Base-by-base conservation (phyloP, 2,329 filamentous ascomycete species). In the Pseudogymnoascus sp. region DNA sequence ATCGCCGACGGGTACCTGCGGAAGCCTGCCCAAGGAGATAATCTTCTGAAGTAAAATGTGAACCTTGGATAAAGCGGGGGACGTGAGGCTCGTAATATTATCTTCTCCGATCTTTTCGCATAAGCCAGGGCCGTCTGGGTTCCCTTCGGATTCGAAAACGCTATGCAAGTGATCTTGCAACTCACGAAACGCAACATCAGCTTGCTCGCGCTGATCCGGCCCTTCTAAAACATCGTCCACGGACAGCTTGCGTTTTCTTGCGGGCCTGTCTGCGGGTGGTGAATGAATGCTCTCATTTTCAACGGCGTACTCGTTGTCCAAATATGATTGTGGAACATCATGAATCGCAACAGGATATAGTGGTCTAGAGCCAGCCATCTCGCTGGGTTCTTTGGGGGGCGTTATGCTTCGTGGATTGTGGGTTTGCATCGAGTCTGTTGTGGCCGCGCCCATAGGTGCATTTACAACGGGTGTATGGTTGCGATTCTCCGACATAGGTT, bases 181-280 rank as follows among this genome's bases (percentile, higher is more conserved):
- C 60, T 86, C 85, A 60, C 86, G 77, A 50, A 92, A 79, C 43
- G 90, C 88, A 9, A 84, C 80, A 67, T 96, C 87, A 4, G 88
- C 89, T 68, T 91, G 86, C 67, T 95, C 87, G 58, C 88, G 87
- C 72, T 96, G 90, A 69, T 95, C 91, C 2, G 91, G 77, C 41
- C 83, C 84, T 47, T 81, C 79, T 6, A 78, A 79, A 58, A 81
- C 77, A 18, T 75, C 47, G 28, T 54, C 72, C 20, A 77, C 75
- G 22, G 78, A 76, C 37, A 75, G 74, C 63, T 82, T 85, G 61
- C 79, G 71, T 67, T 83, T 87, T 65, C 64, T 66, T 5, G 65
- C 67, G 20, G 68, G 57, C 43, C 67, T 61, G 3, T 65, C 57
- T 35, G 65, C 66, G 2, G 67, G 68, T 30, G 67, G 68, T 30